Conservation (phyloP, 225 moss, liverwort and hornwort genomes). For the Asterella californica region DNA sequence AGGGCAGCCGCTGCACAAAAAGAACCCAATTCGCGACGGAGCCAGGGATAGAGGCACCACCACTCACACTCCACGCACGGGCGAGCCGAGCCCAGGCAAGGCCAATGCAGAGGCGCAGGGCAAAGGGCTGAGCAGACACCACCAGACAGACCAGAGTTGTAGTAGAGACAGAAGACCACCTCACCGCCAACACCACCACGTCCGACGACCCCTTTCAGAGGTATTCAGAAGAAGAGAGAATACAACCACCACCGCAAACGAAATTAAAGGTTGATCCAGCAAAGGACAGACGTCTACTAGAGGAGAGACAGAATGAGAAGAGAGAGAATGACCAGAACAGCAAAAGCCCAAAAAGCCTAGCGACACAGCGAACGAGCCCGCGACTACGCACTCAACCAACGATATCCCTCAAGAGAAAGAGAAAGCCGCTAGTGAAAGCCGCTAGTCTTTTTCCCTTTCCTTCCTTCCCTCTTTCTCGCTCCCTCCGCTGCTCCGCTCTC, state of each 20-base stretch:
- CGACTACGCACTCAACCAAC: background rate
- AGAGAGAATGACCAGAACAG: background rate
- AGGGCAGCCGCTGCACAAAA: background rate
- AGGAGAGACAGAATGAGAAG: background rate
- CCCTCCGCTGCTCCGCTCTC: background rate
- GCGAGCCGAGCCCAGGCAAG: constrained; percentile 3
- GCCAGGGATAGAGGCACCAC: constrained; percentile 7
- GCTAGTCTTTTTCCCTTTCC: background rate
- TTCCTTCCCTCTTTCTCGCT: background rate
- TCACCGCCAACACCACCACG: background rate
- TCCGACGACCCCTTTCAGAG: background rate
- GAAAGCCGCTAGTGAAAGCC: background rate
- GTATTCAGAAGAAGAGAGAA: background rate
- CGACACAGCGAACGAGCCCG: background rate
- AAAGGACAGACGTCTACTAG: background rate
- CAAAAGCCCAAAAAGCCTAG: background rate
- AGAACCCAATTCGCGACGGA: background rate
- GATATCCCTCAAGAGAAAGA: constrained; percentile 7
- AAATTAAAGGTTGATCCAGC: background rate
- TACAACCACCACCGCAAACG: background rate
- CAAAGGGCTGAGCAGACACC: background rate
- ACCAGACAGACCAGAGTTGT: constrained; percentile 4
- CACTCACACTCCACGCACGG: background rate
- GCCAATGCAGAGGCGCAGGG: background rate
- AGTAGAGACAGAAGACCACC: background rate